Conservation (phyloP, 495 filamentous ascomycete genomes). For the Hypoxylon intermedium region DNA sequence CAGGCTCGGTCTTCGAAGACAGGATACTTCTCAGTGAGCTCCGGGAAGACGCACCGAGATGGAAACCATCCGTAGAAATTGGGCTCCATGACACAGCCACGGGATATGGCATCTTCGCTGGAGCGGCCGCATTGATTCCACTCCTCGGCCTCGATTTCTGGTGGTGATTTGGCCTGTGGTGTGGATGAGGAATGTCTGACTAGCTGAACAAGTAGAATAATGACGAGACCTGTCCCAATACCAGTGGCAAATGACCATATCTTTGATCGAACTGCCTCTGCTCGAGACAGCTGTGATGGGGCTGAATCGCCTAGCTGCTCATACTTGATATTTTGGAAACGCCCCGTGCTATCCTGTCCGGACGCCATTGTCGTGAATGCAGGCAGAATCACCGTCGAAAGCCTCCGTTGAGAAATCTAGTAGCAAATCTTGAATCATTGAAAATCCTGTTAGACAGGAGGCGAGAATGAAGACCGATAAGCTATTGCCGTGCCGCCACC, state of each 20-base stretch:
- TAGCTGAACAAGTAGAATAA: slow-evolving; percentile 8
- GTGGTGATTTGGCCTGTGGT: not conserved
- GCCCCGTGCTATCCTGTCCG: not conserved
- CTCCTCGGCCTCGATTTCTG: slow-evolving; percentile 17
- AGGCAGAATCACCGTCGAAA: not conserved
- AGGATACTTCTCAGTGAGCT: slow-evolving; percentile 24
- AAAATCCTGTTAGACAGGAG: not conserved
- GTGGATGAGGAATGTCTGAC: not conserved
- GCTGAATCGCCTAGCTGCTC: not conserved
- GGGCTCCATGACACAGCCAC: slow-evolving; percentile 37
- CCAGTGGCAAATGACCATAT: slow-evolving; percentile 17
- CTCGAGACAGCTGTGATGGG: not conserved
- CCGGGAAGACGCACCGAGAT: slow-evolving; percentile 26
- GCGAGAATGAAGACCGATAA: not conserved
- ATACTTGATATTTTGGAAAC: slow-evolving; percentile 18
- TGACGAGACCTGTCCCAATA: not conserved
- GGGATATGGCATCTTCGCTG: slow-evolving; percentile 19
- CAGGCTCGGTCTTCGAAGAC: slow-evolving; percentile 23
- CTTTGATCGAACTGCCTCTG: slow-evolving; percentile 3
- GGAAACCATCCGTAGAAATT: slow-evolving; percentile 40
- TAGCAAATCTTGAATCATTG: not conserved
- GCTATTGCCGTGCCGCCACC: not conserved
- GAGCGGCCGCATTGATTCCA: slow-evolving; percentile 32
- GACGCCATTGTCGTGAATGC: not conserved
- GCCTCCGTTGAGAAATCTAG: not conserved